A percentile compares a stretch with the other conserved stretches of the same genome.
Evolutionary conservation across 495 filamentous ascomycete species (phyloP).

Genomic region (Rostrohypoxylon terebratum): DNA sequence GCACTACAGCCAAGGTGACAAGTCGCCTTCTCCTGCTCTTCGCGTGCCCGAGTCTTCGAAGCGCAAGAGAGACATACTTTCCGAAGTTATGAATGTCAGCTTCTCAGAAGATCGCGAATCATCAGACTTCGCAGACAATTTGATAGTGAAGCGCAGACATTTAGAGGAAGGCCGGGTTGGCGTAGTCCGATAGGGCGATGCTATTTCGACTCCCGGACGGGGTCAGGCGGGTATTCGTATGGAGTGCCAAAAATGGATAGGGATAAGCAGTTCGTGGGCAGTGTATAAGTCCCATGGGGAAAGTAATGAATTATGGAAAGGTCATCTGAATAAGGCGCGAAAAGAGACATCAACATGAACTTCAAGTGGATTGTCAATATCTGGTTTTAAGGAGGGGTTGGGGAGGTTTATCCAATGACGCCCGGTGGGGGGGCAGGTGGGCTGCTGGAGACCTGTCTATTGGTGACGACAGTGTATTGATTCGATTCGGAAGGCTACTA

Average conservation of each 20-base stretch:
- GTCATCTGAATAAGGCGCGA: background rate
- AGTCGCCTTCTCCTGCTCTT: background rate
- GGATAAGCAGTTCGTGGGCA: constrained; percentile 9
- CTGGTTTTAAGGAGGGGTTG: background rate
- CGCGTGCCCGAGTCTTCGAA: constrained; percentile 13
- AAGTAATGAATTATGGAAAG: background rate
- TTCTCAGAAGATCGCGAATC: constrained; percentile 43
- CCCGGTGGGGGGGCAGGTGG: background rate
- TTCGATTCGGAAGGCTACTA: background rate
- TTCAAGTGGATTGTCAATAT: background rate
- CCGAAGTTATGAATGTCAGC: constrained; percentile 43
- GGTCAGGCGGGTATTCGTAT: constrained; percentile 27
- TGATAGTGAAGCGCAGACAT: constrained; percentile 38
- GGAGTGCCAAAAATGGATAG: constrained; percentile 37
- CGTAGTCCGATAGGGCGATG: constrained; percentile 37
- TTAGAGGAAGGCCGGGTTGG: constrained; percentile 42
- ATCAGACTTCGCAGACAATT: constrained; percentile 21
- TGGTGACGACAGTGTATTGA: background rate
- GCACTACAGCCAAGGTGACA: background rate
- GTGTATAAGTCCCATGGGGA: background rate
- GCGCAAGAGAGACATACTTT: constrained; percentile 36
- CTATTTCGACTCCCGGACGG: constrained; percentile 1
- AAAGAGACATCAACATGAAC: constrained; percentile 8
- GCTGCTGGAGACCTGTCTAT: constrained; percentile 1
- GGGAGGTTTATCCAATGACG: constrained; percentile 4